These are phyloP conservation scores for Boletus edulis DNA, from an alignment of 768 basidiomycete species.

Conservation along the genomic window DNA sequence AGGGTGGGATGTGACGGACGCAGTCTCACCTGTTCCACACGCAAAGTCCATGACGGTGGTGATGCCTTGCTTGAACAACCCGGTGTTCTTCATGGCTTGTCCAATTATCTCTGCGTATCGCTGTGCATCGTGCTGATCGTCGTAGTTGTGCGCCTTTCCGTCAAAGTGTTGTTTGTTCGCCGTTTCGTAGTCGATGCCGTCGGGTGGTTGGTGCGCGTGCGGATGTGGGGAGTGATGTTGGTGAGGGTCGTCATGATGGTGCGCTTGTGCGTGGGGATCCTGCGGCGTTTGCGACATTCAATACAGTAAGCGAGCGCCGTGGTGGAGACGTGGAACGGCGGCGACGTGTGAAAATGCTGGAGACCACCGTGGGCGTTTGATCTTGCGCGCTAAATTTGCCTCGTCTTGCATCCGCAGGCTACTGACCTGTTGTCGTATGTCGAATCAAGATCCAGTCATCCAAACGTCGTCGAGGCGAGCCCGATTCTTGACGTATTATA, in stretches of 20 bases:
- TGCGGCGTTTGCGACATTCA: background rate
- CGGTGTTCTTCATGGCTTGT: slow-evolving; percentile 31
- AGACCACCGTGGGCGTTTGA: too few relatives aligned
- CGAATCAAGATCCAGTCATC: background rate
- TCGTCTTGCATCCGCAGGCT: too few relatives aligned
- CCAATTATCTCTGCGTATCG: slow-evolving; percentile 24
- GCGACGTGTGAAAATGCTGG: too few relatives aligned
- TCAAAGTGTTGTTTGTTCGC: slow-evolving; percentile 30
- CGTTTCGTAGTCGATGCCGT: slow-evolving; percentile 13
- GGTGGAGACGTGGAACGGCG: too few relatives aligned
- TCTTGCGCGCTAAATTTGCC: too few relatives aligned
- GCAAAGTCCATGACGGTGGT: slow-evolving; percentile 73
- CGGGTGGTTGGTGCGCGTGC: background rate
- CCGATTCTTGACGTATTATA: too few relatives aligned
- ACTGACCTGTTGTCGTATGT: too few relatives aligned
- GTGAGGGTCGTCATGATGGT: background rate
- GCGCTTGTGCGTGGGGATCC: background rate
- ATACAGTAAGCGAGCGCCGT: too few relatives aligned
- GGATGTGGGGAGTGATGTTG: background rate
- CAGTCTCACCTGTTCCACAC: slow-evolving; percentile 60
- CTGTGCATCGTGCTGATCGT: slow-evolving; percentile 19
- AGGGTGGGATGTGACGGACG: too few relatives aligned
- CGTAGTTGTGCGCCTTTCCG: slow-evolving; percentile 22
- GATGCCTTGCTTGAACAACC: slow-evolving; percentile 50
- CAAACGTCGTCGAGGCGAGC: background rate